Conservation (phyloP, 2,329 filamentous ascomycete genomes). For the Aspergillus quadricinctus region DNA sequence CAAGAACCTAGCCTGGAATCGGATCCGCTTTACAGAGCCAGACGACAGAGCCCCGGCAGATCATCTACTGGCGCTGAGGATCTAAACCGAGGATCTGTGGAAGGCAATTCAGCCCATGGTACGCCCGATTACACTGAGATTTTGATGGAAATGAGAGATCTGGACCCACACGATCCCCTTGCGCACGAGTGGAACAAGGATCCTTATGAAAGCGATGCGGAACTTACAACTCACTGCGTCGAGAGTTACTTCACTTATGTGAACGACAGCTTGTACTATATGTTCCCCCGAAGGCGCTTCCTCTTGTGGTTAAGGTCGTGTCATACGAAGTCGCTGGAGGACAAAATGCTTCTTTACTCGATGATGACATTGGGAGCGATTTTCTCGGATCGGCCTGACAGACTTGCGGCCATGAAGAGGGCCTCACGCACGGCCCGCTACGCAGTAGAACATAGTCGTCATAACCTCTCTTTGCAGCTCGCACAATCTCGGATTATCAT, state of each 20-base stretch:
- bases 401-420: conserved; percentile 41
- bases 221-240: conserved; percentile 49
- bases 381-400: conserved; percentile 48
- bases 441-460: conserved; percentile 50
- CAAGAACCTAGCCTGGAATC: conserved; percentile 24
- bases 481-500: conserved; percentile 65
- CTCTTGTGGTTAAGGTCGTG: conserved; percentile 50
- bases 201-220: conserved; percentile 50
- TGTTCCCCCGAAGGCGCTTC: conserved; percentile 54
- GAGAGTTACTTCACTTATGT: conserved; percentile 56
- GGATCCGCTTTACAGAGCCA: conserved; percentile 21
- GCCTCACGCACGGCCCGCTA: conserved; percentile 56
- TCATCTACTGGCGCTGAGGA: conserved; percentile 15
- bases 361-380: conserved; percentile 55
- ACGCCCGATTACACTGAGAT: conserved; percentile 28
- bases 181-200: conserved; percentile 47
- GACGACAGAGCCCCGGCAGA: conserved; percentile 15
- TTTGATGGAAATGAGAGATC: conserved; percentile 27
- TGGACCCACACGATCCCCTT: conserved; percentile 27
- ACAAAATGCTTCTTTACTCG: conserved; percentile 58
- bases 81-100: conserved; percentile 3
- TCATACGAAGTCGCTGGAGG: conserved; percentile 48
- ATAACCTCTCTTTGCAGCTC: conserved; percentile 57
- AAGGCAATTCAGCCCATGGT: conserved; percentile 10
- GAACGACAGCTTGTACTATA: conserved; percentile 51